Evolutionary conservation across 176 grass and related monocot species (phyloP).

Genomic region (Musa troglodytarum): DNA sequence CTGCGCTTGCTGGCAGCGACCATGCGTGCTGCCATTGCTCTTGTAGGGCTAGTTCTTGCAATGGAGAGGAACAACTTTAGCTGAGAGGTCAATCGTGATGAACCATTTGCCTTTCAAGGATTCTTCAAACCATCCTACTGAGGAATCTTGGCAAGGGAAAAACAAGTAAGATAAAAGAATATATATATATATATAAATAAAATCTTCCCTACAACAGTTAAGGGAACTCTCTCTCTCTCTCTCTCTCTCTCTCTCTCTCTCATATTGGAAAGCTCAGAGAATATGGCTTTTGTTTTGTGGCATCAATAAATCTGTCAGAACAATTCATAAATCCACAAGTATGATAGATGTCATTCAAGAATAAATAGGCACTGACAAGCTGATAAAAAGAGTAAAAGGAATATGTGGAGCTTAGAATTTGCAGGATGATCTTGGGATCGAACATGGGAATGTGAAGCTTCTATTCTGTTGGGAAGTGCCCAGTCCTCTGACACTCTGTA

Average conservation of each 20-base stretch:
- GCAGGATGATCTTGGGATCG: constrained; percentile 32
- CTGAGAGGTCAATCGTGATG: neutral
- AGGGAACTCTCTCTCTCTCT: neutral
- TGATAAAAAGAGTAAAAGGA: constrained; percentile 46
- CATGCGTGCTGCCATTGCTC: neutral
- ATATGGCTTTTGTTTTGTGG: neutral
- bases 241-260: neutral
- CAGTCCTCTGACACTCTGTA: constrained; percentile 29
- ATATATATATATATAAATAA: no score
- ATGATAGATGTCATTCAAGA: neutral
- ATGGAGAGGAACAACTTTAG: neutral
- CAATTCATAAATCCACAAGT: neutral
- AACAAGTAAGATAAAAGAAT: neutral
- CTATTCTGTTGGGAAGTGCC: constrained; percentile 52
- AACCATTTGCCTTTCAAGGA: neutral
- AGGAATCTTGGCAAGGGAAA: neutral
- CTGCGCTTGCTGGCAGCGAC: no score
- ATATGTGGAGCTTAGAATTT: constrained; percentile 55
- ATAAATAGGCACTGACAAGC: constrained; percentile 38
- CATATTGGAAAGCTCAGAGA: neutral
- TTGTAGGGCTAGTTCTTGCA: neutral
- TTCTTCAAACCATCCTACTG: neutral
- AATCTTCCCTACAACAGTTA: neutral
- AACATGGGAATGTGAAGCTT: constrained; percentile 28
- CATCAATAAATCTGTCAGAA: constrained; percentile 17